Evolutionary conservation across 2,329 filamentous ascomycete genomes (phyloP), one percentile per base, ranked within the genome.

Genomic region (Fusarium nanum): DNA sequence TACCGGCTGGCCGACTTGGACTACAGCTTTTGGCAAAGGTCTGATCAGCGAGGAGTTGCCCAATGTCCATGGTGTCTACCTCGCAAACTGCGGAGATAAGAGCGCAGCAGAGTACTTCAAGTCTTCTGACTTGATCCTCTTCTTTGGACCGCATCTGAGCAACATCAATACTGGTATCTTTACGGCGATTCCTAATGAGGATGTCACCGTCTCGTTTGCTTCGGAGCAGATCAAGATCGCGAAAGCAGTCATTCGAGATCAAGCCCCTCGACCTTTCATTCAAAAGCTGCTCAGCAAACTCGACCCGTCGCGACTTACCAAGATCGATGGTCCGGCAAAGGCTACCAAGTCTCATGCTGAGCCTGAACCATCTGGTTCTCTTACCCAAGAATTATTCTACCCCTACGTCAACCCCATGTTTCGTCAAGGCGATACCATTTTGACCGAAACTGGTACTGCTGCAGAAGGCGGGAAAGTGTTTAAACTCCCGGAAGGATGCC

Each of bases 101-200:
- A n/a, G 2, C 1, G 44, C 61, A 2, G n/a, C 8, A 1, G 45
- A 58, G 0, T 64, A 64, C 20, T 64, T 64, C 37, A 64, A 59
- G 30, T 30, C 32, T 4, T 45, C 61, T 1, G 60, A 64, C n/a
- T 32, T 64, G 0, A 46, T 64, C 18, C 37, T 64, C 5, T 64
- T 64, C 40, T 50, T 64, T 6, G 61, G 61, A 1, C 61, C 61
- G 0, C 61, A 64, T 23, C 13, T 64, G 22, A 64, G 61, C 6
- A 64, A 64, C 22, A 64, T 64, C 11, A 64, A 64, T 10, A 64
- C 61, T 7, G 37, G 14, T 1, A 58, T 64, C 10, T 64, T 64
- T 8, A 42, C 47, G 2, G 45, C 61, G 3, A 64, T 64, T 1
- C 60, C 61, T 0, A 37, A 58, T 2, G 60, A 64, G 22, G 53